Base-by-base conservation (phyloP, 768 basidiomycete genomes). In the Kwoniella sp. region DNA sequence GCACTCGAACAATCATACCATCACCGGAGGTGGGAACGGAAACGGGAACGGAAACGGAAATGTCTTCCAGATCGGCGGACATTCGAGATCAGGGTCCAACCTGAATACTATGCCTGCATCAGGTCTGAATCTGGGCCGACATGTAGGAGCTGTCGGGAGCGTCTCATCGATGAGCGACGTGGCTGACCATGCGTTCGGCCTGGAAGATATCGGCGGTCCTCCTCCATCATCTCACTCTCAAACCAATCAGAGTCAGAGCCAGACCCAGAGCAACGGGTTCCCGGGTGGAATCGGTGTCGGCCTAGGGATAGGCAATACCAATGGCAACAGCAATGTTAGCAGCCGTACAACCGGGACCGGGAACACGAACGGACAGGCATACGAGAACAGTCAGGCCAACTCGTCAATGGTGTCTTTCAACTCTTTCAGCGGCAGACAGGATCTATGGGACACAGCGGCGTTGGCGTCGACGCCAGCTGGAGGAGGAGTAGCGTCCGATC, bases 111-210 rank as follows among this genome's bases (percentile, higher is more conserved):
- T 29, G 22, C 28, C 22, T 52, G 17, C 22, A 8, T 25, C 22
- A 11, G 28, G 50, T 20, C 20, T 25, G 5, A 52, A 52, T 26
- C 23, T 15, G 11, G 50, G 53, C 13, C 28, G 28, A 26, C 26
- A n/a, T 54, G 30, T 54, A 8, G 30, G 53, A 31, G 30, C 30
- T 45, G 41, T 45, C 41, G 55, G 50, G n/a, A 63, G 62, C 34
- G 48, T 58, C 1, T 57, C 55, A 20, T 57, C 62, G 26, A 51
- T 63, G 30, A 57, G 55, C 26, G 62, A 63, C 58, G 30, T 52
- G 15, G 55, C 31, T 4, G 62, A 63, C 29, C 25, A 55, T 29
- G 62, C 62, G 13, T 63, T 63, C 55, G 55, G 31, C 7, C 52
- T 67, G 17, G 66, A 67, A 20, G 60, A 67, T 30, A 37, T 37